These are phyloP conservation scores for Phytophthora kernoviae DNA, from an alignment of 352 stramenopile genomes.

Conservation along the genomic window DNA sequence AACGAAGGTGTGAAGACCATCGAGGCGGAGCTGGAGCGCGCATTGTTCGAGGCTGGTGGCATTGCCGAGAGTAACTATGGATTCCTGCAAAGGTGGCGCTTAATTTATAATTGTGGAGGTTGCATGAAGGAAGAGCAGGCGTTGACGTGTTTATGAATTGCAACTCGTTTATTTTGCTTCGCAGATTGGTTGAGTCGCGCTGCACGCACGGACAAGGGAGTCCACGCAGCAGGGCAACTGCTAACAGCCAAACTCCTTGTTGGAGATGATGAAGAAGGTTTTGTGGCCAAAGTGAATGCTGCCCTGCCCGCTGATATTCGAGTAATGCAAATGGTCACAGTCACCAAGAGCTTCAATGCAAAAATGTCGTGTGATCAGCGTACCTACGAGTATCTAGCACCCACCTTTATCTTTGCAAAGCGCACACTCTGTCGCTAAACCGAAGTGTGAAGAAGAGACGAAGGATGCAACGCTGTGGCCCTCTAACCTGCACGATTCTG, in stretches of 20 bases:
- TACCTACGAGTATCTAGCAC: conserved; percentile 91
- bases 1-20: conserved; percentile 91
- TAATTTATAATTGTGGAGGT: background rate
- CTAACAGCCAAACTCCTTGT: conserved; percentile 88
- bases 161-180: background rate
- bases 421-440: conserved; percentile 11
- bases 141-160: background rate
- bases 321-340: conserved; percentile 80
- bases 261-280: conserved; percentile 66
- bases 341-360: conserved; percentile 92
- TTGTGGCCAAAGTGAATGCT: conserved; percentile 75
- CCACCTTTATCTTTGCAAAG: conserved; percentile 87
- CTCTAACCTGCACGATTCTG: conserved; percentile 42
- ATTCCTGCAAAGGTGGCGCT: conserved; percentile 79
- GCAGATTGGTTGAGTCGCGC: conserved; percentile 88
- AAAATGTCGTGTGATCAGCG: conserved; percentile 89
- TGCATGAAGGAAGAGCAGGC: background rate
- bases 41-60: conserved; percentile 84
- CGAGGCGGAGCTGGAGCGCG: conserved; percentile 89
- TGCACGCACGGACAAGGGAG: conserved; percentile 91
- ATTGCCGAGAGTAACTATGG: conserved; percentile 91
- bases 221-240: conserved; percentile 88
- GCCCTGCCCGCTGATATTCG: conserved; percentile 82
- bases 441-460: conserved; percentile 3
- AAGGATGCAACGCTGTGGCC: conserved; percentile 33